phyloP scores from a whole-genome alignment of 139 green algal species.

The Micromonas pusilla region DNA sequence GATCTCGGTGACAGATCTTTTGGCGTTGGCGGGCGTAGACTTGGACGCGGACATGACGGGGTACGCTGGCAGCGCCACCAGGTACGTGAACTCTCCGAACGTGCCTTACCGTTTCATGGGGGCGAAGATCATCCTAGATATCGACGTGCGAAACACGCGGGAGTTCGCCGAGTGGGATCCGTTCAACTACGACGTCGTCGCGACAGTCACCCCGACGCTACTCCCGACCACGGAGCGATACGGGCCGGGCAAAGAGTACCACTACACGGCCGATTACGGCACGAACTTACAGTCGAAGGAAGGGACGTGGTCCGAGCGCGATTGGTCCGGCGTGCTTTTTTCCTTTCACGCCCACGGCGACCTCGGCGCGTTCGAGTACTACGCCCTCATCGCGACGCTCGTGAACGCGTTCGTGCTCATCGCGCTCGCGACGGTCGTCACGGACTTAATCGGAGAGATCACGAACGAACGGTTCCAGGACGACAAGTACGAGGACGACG shows the following conservation, averaged over 20 bases:
- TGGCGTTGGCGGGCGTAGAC: not conserved
- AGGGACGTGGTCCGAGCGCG: no score
- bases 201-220: not conserved
- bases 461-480: not conserved
- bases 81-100: no score
- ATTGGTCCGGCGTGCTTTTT: not conserved
- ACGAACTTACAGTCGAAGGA: no score
- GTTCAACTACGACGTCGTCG: not conserved
- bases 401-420: slow-evolving; percentile 24
- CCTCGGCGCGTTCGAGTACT: not conserved
- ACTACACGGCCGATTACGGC: not conserved
- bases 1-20: not conserved
- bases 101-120: not conserved
- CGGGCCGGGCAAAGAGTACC: not conserved
- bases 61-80: no score
- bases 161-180: not conserved
- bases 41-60: slow-evolving; percentile 7
- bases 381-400: not conserved
- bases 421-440: slow-evolving; percentile 8
- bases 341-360: not conserved
- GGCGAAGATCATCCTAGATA: not conserved
- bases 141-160: not conserved
- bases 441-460: not conserved
- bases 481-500: slow-evolving; percentile 26
- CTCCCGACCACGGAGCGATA: not conserved